Evolutionary conservation across 2,329 filamentous ascomycete genomes (phyloP).

Genomic region (Cladosporium austrohemisphaericum): DNA sequence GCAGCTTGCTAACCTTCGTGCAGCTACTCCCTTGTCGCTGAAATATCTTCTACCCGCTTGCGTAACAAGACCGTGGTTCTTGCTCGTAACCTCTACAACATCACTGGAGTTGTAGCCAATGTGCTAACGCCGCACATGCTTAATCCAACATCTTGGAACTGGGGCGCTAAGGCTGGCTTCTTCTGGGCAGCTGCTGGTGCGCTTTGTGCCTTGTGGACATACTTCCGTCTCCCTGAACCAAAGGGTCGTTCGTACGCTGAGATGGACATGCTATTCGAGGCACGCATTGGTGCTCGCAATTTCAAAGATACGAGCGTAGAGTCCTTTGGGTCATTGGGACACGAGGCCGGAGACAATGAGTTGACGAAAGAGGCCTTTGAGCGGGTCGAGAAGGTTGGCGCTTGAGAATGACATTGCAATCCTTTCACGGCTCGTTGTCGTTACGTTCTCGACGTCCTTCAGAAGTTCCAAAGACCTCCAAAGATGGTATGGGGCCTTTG

Average conservation of each 20-base stretch:
- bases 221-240: constrained; percentile 43
- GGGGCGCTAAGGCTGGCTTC: constrained; percentile 28
- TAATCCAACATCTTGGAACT: constrained; percentile 22
- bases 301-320: constrained; percentile 28
- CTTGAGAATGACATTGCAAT: too few relatives aligned
- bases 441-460: too few relatives aligned
- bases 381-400: not conserved
- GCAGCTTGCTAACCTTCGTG: not conserved
- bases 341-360: not conserved
- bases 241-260: constrained; percentile 42
- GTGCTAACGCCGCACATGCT: constrained; percentile 28
- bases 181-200: constrained; percentile 40
- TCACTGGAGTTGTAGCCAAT: constrained; percentile 24
- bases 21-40: constrained; percentile 28
- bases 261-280: constrained; percentile 44
- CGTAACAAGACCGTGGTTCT: constrained; percentile 30
- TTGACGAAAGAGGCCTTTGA: not conserved
- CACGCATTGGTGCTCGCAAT: constrained; percentile 36
- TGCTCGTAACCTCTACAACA: constrained; percentile 30
- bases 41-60: constrained; percentile 29
- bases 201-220: constrained; percentile 40
- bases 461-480: too few relatives aligned
- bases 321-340: not conserved
- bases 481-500: too few relatives aligned
- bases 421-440: too few relatives aligned